A percentile compares a stretch with the other conserved stretches of the same genome.
phyloP scores from a whole-genome alignment of 179 eudicot species.

The Spergularia azorica region DNA sequence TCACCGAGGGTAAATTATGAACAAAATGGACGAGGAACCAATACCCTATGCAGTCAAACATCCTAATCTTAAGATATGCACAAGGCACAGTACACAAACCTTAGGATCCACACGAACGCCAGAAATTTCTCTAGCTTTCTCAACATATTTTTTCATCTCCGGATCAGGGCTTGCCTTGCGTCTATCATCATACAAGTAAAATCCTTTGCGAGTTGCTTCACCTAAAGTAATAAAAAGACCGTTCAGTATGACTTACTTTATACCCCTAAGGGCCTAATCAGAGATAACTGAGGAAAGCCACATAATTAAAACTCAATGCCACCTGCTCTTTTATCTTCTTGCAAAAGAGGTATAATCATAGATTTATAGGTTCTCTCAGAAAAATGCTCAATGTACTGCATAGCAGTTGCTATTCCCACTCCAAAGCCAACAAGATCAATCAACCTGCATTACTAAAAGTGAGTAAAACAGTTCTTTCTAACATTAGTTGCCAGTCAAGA shows the following conservation, averaged over 20 bases:
- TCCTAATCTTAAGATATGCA: not conserved
- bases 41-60: not conserved
- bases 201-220: slow-evolving; percentile 80
- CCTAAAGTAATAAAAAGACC: slow-evolving; percentile 43
- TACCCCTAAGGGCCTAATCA: not conserved
- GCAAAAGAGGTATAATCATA: slow-evolving; percentile 80
- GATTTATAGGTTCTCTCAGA: slow-evolving; percentile 86
- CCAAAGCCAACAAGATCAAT: slow-evolving; percentile 93
- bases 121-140: slow-evolving; percentile 79
- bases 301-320: slow-evolving; percentile 18
- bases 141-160: slow-evolving; percentile 62
- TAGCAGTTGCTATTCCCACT: slow-evolving; percentile 77
- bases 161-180: slow-evolving; percentile 89
- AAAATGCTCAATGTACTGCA: slow-evolving; percentile 71
- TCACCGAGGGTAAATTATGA: not conserved
- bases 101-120: slow-evolving; percentile 65
- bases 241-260: slow-evolving; percentile 16
- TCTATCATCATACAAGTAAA: slow-evolving; percentile 65
- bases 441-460: slow-evolving; percentile 46
- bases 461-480: not conserved
- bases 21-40: not conserved
- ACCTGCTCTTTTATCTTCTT: slow-evolving; percentile 97
- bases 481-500: not conserved
- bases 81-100: slow-evolving; percentile 39
- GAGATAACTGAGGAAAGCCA: not conserved